These are phyloP conservation scores for Nephelium lappaceum DNA, from an alignment of 345 rosid species.

Conservation along the genomic window DNA sequence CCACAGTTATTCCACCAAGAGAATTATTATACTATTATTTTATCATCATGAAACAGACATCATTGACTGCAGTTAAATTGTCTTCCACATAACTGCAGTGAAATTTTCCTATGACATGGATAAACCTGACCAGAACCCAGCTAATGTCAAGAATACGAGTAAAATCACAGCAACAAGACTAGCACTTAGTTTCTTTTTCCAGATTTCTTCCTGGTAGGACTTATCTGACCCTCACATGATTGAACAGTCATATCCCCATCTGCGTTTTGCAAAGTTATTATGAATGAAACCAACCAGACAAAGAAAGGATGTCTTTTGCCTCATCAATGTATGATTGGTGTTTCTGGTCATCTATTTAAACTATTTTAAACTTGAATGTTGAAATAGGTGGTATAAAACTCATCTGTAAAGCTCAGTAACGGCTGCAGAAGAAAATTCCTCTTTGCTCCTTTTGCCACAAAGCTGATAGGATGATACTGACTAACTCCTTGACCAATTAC, in stretches of 20 bases:
- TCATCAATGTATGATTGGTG: background rate
- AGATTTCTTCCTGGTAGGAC: background rate
- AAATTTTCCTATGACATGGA: background rate
- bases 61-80: background rate
- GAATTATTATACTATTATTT: too few relatives aligned
- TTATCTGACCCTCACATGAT: conserved; percentile 4
- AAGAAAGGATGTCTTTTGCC: background rate
- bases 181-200: background rate
- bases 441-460: conserved; percentile 58
- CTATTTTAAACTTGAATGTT: conserved; percentile 42
- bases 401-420: conserved; percentile 73
- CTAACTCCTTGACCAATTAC: conserved; percentile 45
- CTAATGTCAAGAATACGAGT: background rate
- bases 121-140: background rate
- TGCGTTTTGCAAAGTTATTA: background rate
- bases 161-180: background rate
- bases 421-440: conserved; percentile 77
- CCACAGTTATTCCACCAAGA: too few relatives aligned
- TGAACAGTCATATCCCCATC: background rate
- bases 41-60: too few relatives aligned
- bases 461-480: conserved; percentile 77
- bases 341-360: background rate
- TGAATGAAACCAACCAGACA: background rate
- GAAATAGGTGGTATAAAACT: conserved; percentile 79
- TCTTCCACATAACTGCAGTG: background rate